Evolutionary conservation across 805 yeast genomes (phyloP).

Genomic region (Wickerhamiella siamensis): DNA sequence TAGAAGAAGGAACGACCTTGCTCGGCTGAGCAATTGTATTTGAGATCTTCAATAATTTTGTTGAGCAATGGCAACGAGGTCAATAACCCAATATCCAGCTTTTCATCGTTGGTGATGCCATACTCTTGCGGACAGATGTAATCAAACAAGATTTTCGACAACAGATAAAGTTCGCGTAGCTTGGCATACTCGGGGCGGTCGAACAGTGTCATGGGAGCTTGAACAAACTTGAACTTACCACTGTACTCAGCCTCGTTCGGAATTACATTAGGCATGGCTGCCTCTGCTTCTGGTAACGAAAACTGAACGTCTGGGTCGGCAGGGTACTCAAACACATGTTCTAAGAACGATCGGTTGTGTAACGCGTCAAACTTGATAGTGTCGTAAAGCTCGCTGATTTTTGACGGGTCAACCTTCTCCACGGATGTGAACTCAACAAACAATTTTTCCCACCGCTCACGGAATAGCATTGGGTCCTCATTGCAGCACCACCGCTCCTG

Average conservation of each 20-base stretch:
- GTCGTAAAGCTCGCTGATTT: slow-evolving; percentile 90
- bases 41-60: slow-evolving; percentile 69
- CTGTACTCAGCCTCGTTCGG: slow-evolving; percentile 22
- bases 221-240: slow-evolving; percentile 21
- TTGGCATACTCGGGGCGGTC: slow-evolving; percentile 69
- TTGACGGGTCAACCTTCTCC: slow-evolving; percentile 95
- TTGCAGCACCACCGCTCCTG: slow-evolving; percentile 91
- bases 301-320: slow-evolving; percentile 12
- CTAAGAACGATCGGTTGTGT: slow-evolving; percentile 82
- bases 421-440: slow-evolving; percentile 83
- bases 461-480: slow-evolving; percentile 80
- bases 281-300: slow-evolving; percentile 32
- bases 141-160: slow-evolving; percentile 88
- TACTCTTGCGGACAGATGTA: slow-evolving; percentile 98
- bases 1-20: slow-evolving; percentile 81
- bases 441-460: slow-evolving; percentile 94
- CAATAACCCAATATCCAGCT: slow-evolving; percentile 84
- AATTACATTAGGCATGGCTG: slow-evolving; percentile 19
- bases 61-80: slow-evolving; percentile 89
- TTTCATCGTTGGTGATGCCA: slow-evolving; percentile 91
- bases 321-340: slow-evolving; percentile 49
- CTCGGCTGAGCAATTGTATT: slow-evolving; percentile 61
- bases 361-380: slow-evolving; percentile 98
- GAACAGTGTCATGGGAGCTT: slow-evolving; percentile 34
- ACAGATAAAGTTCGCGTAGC: slow-evolving; percentile 72